phyloP scores from a whole-genome alignment of 179 eudicot genomes.

The Beta macrorhiza region DNA sequence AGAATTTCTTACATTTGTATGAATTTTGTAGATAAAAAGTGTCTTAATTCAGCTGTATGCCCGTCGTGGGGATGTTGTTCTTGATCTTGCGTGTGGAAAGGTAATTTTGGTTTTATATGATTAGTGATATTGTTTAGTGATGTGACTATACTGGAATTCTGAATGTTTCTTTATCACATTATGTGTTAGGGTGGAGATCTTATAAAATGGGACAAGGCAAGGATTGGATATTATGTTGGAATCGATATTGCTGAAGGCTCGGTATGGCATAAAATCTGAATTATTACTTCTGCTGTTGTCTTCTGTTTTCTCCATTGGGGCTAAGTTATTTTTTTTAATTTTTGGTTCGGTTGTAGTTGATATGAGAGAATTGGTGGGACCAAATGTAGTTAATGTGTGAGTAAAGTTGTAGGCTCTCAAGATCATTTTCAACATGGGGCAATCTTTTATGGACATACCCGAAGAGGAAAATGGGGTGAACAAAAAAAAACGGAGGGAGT shows the following conservation, averaged over 20 bases:
- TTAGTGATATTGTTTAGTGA: slow-evolving; percentile 3
- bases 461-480: too few species aligned
- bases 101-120: slow-evolving; percentile 33
- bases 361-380: too few species aligned
- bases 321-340: too few species aligned
- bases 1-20: not conserved
- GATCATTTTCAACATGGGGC: too few species aligned
- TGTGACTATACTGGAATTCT: slow-evolving; percentile 2
- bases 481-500: too few species aligned
- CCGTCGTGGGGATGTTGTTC: slow-evolving; percentile 74
- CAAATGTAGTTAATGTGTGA: too few species aligned
- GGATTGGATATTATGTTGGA: slow-evolving; percentile 90
- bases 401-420: too few species aligned
- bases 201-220: slow-evolving; percentile 99
- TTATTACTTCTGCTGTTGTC: too few species aligned
- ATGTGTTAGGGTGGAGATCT: slow-evolving; percentile 85
- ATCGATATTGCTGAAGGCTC: slow-evolving; percentile 97
- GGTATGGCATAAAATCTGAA: slow-evolving; percentile 40
- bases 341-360: too few species aligned
- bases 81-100: slow-evolving; percentile 99
- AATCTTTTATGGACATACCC: too few species aligned
- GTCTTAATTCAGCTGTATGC: slow-evolving; percentile 91
- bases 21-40: slow-evolving; percentile 71
- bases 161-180: not conserved
- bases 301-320: too few species aligned